These are phyloP conservation scores for Neonectria punicea DNA, from an alignment of 2,329 filamentous ascomycete genomes.

Conservation along the genomic window DNA sequence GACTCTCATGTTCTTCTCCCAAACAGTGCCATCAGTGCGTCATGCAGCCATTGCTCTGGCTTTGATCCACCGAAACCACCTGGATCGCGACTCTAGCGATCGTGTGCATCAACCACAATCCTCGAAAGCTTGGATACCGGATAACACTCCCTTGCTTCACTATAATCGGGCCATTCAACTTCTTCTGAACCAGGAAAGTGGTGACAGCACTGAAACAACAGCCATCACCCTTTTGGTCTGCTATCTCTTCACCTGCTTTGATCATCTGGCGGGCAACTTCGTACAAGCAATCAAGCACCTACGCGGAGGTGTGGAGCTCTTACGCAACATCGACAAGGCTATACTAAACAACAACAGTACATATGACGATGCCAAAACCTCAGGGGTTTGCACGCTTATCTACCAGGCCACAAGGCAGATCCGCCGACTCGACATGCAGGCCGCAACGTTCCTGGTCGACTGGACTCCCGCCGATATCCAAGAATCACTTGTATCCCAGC, in stretches of 20 bases:
- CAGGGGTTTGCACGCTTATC: slow-evolving; percentile 38
- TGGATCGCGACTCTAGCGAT: slow-evolving; percentile 31
- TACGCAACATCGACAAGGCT: slow-evolving; percentile 34
- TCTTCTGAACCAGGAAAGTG: slow-evolving; percentile 40
- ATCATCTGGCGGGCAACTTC: slow-evolving; percentile 48
- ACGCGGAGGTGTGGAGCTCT: slow-evolving; percentile 48
- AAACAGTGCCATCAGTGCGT: slow-evolving; percentile 48
- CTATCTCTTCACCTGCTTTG: slow-evolving; percentile 53
- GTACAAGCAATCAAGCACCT: slow-evolving; percentile 50
- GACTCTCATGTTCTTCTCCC: slow-evolving; percentile 49
- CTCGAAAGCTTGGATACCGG: slow-evolving; percentile 12
- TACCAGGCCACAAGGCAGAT: slow-evolving; percentile 47
- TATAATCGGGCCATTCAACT: slow-evolving; percentile 46
- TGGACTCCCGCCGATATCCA: slow-evolving; percentile 46
- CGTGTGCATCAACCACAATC: not conserved
- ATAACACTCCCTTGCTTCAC: slow-evolving; percentile 40
- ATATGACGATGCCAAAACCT: slow-evolving; percentile 23
- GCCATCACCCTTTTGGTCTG: slow-evolving; percentile 50
- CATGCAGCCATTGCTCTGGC: slow-evolving; percentile 48
- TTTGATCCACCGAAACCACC: slow-evolving; percentile 42
- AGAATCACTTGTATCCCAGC: slow-evolving; percentile 30
- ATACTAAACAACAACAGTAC: slow-evolving; percentile 13
- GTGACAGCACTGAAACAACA: slow-evolving; percentile 39
- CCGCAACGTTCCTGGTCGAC: slow-evolving; percentile 47
- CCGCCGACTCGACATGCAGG: slow-evolving; percentile 51